Percentiles rank a stretch among this genome's conserved stretches.
These are phyloP conservation scores for Cyclotella sp. DNA, from an alignment of 108 stramenopile species.

Conservation along the genomic window DNA sequence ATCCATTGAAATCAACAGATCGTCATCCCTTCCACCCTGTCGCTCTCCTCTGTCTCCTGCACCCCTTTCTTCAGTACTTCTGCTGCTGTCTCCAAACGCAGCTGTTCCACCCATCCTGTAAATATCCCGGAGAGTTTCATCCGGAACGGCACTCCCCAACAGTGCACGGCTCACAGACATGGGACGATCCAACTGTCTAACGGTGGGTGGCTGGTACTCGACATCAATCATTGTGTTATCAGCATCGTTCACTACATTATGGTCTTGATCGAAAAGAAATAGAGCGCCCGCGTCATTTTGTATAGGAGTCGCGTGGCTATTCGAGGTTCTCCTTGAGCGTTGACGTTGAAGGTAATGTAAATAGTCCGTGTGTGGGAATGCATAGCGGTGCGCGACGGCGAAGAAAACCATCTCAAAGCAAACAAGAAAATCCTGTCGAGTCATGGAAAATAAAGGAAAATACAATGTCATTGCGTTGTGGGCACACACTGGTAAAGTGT, in stretches of 20 bases:
- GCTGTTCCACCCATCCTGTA: conserved; percentile 39
- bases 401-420: conserved; percentile 68
- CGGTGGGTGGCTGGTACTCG: conserved; percentile 46
- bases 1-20: conserved; percentile 47
- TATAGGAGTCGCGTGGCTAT: conserved; percentile 10
- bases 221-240: conserved; percentile 21
- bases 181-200: conserved; percentile 48
- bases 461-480: background rate
- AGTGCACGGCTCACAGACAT: conserved; percentile 47
- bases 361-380: conserved; percentile 65
- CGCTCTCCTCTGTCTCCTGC: background rate
- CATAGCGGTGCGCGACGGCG: conserved; percentile 55
- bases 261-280: conserved; percentile 50
- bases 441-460: conserved; percentile 18
- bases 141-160: conserved; percentile 34
- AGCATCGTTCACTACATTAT: conserved; percentile 39
- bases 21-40: conserved; percentile 11
- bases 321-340: background rate
- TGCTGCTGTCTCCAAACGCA: conserved; percentile 26
- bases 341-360: conserved; percentile 43
- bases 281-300: conserved; percentile 21
- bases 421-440: conserved; percentile 41
- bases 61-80: conserved; percentile 18
- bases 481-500: background rate
- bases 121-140: conserved; percentile 52